Evolutionary conservation across 306 rosid genomes (phyloP).

Genomic region (Cucurbita pepo): DNA sequence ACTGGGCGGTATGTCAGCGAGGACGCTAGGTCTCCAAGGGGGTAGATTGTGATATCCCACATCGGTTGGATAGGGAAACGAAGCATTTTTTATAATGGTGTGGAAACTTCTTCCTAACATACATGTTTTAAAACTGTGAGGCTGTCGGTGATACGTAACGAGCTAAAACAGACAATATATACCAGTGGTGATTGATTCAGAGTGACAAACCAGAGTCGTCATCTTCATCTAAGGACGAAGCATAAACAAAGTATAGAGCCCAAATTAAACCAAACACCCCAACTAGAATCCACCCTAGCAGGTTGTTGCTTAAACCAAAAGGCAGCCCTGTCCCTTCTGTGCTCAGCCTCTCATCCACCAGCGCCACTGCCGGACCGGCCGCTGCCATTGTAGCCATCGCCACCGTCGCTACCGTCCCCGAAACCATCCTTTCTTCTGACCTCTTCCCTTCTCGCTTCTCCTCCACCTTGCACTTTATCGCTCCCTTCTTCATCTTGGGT

Average conservation of each 20-base stretch:
- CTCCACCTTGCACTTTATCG: not conserved
- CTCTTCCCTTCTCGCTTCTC: not conserved
- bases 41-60: too few species aligned
- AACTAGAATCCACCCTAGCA: slow-evolving; percentile 68
- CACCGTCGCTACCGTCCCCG: slow-evolving; percentile 9
- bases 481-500: not conserved
- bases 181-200: not conserved
- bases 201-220: slow-evolving; percentile 93
- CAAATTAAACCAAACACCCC: slow-evolving; percentile 71
- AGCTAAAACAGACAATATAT: too few species aligned
- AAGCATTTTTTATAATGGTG: too few species aligned
- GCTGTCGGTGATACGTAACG: too few species aligned
- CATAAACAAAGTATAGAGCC: slow-evolving; percentile 39
- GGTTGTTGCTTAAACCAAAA: slow-evolving; percentile 85
- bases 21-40: too few species aligned
- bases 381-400: slow-evolving; percentile 37
- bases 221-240: slow-evolving; percentile 68
- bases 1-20: too few species aligned
- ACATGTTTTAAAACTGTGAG: too few species aligned
- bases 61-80: too few species aligned
- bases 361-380: slow-evolving; percentile 72
- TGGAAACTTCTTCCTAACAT: too few species aligned
- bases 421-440: not conserved
- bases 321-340: slow-evolving; percentile 99
- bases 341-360: slow-evolving; percentile 84